These are phyloP conservation scores for Globisporangium spiculum DNA, from an alignment of 352 stramenopile species.

Conservation along the genomic window DNA sequence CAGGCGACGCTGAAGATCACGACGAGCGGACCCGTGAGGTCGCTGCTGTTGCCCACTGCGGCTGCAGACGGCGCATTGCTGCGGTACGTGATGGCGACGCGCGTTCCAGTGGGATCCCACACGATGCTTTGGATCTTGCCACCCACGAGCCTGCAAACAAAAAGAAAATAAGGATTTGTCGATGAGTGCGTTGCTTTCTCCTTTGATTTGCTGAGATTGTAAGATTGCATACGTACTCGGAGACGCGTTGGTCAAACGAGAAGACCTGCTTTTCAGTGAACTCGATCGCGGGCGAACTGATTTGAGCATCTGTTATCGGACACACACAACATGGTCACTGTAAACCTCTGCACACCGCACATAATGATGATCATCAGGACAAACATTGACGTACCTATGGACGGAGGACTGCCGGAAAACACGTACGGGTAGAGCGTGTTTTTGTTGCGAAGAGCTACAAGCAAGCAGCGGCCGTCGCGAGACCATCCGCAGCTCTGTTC, in stretches of 20 bases:
- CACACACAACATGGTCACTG: background rate
- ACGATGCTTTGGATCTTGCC: conserved; percentile 52
- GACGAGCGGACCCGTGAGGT: conserved; percentile 48
- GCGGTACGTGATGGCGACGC: conserved; percentile 63
- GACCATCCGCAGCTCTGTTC: conserved; percentile 67
- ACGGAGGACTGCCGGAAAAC: conserved; percentile 52
- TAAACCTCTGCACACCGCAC: background rate
- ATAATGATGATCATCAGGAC: background rate
- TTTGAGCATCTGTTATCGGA: conserved; percentile 49
- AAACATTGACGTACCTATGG: conserved; percentile 40
- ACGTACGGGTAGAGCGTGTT: conserved; percentile 68
- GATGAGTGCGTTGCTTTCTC: background rate
- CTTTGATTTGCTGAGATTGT: background rate
- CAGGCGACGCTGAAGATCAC: conserved; percentile 68
- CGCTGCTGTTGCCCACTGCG: conserved; percentile 13
- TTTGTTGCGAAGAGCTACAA: conserved; percentile 61
- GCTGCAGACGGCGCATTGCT: conserved; percentile 15
- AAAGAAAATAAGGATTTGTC: background rate
- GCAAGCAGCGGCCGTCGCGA: conserved; percentile 58
- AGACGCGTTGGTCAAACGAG: conserved; percentile 59
- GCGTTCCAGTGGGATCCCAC: conserved; percentile 69
- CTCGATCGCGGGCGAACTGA: conserved; percentile 67
- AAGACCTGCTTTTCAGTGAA: conserved; percentile 60
- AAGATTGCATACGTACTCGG: conserved; percentile 33
- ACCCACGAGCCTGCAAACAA: conserved; percentile 45